These are phyloP conservation scores for Hippophae tibetana DNA, from an alignment of 306 rosid genomes.

Conservation along the genomic window DNA sequence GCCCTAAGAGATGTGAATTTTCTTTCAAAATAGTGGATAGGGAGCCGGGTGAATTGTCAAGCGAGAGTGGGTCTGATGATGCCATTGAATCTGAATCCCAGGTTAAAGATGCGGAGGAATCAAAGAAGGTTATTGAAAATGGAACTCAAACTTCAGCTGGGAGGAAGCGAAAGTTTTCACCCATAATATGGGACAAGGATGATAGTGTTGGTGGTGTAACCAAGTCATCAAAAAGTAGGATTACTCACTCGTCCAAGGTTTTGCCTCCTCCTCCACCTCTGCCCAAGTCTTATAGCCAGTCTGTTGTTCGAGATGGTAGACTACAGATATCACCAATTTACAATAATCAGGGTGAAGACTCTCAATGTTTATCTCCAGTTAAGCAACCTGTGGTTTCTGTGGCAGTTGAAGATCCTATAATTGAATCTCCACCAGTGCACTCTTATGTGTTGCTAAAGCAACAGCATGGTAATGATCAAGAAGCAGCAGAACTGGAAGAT, in stretches of 20 bases:
- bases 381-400: constrained; percentile 22
- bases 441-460: constrained; percentile 30
- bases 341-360: constrained; percentile 20
- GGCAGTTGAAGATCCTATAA: constrained; percentile 10
- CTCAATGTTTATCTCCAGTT: constrained; percentile 18
- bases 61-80: constrained; percentile 91
- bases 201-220: constrained; percentile 41
- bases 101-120: constrained; percentile 27
- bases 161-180: constrained; percentile 86
- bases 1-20: constrained; percentile 49
- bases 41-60: constrained; percentile 96
- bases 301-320: constrained; percentile 32
- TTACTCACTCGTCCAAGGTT: constrained; percentile 17
- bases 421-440: constrained; percentile 25
- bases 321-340: constrained; percentile 31
- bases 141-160: constrained; percentile 31
- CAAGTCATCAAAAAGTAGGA: constrained; percentile 36
- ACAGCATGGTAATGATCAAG: constrained; percentile 29
- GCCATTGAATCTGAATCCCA: constrained; percentile 50
- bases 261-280: constrained; percentile 48
- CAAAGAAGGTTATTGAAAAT: constrained; percentile 31
- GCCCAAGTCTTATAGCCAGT: constrained; percentile 37
- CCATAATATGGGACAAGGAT: constrained; percentile 90
- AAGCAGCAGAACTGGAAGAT: constrained; percentile 45
- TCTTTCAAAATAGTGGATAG: constrained; percentile 43